Evolutionary conservation across 2,329 filamentous ascomycete species (phyloP).

Genomic region (Coniochaeta sp.): DNA sequence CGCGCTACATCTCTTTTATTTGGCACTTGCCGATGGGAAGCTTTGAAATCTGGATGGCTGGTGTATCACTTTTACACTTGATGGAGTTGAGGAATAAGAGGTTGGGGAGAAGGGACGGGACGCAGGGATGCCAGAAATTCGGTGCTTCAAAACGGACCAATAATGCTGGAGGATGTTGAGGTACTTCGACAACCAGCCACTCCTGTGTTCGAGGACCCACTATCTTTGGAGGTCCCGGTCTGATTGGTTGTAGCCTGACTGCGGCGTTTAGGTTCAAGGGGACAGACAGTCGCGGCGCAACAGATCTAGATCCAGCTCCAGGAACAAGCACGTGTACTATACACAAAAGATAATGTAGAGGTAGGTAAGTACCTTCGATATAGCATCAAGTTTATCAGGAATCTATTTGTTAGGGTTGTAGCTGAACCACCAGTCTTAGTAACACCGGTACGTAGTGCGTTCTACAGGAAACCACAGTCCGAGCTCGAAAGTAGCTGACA

Average conservation of each 20-base stretch:
- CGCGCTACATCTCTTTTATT: not conserved
- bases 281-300: no score
- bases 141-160: not conserved
- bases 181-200: slow-evolving; percentile 1
- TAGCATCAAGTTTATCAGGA: no score
- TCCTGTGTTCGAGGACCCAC: not conserved
- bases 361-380: no score
- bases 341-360: no score
- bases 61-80: not conserved
- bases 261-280: no score
- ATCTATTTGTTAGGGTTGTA: no score
- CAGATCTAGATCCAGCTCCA: no score
- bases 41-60: not conserved
- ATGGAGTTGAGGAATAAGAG: not conserved
- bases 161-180: not conserved
- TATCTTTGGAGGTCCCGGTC: not conserved
- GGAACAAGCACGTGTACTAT: no score
- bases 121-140: not conserved
- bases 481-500: not conserved
- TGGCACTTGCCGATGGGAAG: not conserved
- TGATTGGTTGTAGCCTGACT: not conserved
- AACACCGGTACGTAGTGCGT: no score
- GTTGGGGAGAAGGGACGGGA: not conserved
- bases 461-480: no score
- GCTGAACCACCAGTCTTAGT: no score